Conservation (phyloP, 2,329 filamentous ascomycete species). For the Rhinocladiella mackenziei region DNA sequence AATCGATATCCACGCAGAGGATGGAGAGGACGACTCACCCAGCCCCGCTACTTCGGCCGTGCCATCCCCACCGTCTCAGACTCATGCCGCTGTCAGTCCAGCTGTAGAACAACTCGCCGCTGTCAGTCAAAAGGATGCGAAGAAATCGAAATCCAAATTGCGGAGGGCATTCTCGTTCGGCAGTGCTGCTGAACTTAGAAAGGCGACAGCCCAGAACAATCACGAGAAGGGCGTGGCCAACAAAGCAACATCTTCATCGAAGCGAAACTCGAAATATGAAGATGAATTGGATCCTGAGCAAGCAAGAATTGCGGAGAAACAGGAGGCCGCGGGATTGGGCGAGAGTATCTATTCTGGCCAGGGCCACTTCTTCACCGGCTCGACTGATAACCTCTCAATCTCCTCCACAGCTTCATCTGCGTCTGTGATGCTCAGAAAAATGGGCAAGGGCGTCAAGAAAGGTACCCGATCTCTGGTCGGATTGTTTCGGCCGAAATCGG, state of each 20-base stretch:
- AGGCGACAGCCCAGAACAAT: conserved; percentile 64
- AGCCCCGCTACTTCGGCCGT: neutral
- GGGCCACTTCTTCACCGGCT: conserved; percentile 78
- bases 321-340: conserved; percentile 87
- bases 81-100: conserved; percentile 49
- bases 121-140: conserved; percentile 77
- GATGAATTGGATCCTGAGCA: conserved; percentile 82
- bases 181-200: conserved; percentile 83
- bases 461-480: conserved; percentile 85
- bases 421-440: conserved; percentile 70
- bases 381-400: conserved; percentile 77
- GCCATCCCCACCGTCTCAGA: conserved; percentile 27
- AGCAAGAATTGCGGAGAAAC: conserved; percentile 81
- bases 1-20: conserved; percentile 58
- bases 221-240: conserved; percentile 40
- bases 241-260: conserved; percentile 43
- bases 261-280: conserved; percentile 61
- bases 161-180: conserved; percentile 94
- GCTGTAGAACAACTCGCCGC: conserved; percentile 81
- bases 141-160: conserved; percentile 79
- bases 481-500: conserved; percentile 89
- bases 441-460: conserved; percentile 98
- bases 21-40: conserved; percentile 19
- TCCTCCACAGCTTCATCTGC: conserved; percentile 48
- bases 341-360: conserved; percentile 89